phyloP scores from a whole-genome alignment of 2,329 filamentous ascomycete genomes.

The Colletotrichum paranaense region DNA sequence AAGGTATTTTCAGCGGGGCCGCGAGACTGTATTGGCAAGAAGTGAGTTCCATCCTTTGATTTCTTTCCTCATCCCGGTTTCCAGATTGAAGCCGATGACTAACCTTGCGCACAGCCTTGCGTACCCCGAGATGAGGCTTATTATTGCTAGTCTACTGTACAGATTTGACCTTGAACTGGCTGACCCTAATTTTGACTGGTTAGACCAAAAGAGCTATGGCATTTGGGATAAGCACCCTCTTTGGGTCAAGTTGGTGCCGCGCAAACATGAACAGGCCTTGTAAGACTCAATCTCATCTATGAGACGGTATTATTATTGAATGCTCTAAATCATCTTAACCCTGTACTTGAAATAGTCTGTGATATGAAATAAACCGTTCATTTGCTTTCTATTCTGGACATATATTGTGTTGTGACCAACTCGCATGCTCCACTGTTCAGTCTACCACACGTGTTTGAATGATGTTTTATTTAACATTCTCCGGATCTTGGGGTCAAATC shows the following conservation, averaged over 20 bases:
- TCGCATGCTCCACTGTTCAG: no score
- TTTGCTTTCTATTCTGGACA: background rate
- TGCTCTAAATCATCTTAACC: no score
- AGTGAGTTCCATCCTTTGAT: constrained; percentile 47
- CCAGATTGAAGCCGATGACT: background rate
- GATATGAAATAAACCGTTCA: background rate
- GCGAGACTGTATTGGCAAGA: constrained; percentile 61
- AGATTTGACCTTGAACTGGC: constrained; percentile 57
- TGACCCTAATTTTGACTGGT: constrained; percentile 49
- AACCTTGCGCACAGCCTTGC: constrained; percentile 47
- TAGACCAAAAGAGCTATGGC: constrained; percentile 38
- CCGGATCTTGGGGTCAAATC: background rate
- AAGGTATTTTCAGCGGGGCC: constrained; percentile 61
- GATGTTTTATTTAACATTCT: no score
- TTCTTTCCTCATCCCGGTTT: background rate
- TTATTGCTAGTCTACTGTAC: constrained; percentile 56
- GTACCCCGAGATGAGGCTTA: constrained; percentile 60
- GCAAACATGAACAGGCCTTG: background rate
- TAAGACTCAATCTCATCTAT: background rate
- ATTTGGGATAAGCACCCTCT: constrained; percentile 34
- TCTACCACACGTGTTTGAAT: no score
- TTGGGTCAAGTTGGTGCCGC: constrained; percentile 19
- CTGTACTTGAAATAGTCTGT: no score
- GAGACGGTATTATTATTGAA: no score
- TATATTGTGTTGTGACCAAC: background rate